These are phyloP conservation scores for Fraxinus anomala DNA, from an alignment of 257 asterid species.

Conservation along the genomic window DNA sequence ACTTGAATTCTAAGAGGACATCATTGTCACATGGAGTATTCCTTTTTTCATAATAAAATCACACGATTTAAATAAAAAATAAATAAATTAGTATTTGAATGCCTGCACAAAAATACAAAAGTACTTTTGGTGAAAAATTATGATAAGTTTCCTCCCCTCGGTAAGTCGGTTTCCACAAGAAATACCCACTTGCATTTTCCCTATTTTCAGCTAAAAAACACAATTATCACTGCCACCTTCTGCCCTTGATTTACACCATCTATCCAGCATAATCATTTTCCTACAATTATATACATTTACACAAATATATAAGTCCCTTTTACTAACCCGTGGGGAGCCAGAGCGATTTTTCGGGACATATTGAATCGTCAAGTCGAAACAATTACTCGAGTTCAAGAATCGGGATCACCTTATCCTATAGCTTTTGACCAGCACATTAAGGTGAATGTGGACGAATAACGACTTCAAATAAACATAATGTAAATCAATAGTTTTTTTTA, in stretches of 20 bases:
- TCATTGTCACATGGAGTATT: constrained; percentile 40
- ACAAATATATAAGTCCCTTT: not conserved
- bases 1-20: constrained; percentile 34
- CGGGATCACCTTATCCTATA: not conserved
- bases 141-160: constrained; percentile 9
- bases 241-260: constrained; percentile 17
- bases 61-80: not conserved
- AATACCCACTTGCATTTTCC: constrained; percentile 32
- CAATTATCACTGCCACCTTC: constrained; percentile 14
- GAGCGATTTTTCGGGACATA: too few relatives aligned
- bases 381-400: not conserved
- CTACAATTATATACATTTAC: not conserved
- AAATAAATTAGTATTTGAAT: not conserved
- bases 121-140: constrained; percentile 9
- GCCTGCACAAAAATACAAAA: not conserved
- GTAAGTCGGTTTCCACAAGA: constrained; percentile 33
- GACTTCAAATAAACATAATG: not conserved
- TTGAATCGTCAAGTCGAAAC: not conserved
- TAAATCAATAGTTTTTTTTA: too few relatives aligned
- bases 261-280: constrained; percentile 1
- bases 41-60: not conserved
- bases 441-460: not conserved
- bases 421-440: too few relatives aligned
- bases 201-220: constrained; percentile 40
- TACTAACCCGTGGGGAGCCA: not conserved